Evolutionary conservation across 805 yeast genomes (phyloP).

Genomic region (Lachancea meyersii): DNA sequence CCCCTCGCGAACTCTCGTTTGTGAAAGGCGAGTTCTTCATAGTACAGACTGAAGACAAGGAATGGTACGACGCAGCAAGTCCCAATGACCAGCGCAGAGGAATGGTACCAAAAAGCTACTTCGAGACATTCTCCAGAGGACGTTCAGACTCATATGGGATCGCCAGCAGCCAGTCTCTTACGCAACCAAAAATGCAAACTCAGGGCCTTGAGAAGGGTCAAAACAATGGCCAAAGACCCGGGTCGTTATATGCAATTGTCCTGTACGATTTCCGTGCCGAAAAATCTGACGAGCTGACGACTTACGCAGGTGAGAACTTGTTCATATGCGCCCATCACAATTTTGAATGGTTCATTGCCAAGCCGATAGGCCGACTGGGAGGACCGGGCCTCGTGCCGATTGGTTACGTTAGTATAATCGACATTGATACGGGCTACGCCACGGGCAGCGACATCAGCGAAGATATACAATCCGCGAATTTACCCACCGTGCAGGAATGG

Average conservation of each 20-base stretch:
- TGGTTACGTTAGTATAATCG: slow-evolving; percentile 78
- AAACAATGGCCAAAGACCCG: slow-evolving; percentile 16
- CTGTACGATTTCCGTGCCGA: slow-evolving; percentile 79
- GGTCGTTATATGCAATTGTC: slow-evolving; percentile 74
- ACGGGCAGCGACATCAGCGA: slow-evolving; percentile 48
- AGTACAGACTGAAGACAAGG: slow-evolving; percentile 57
- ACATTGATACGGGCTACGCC: slow-evolving; percentile 58
- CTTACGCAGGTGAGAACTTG: slow-evolving; percentile 78
- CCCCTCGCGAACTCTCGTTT: slow-evolving; percentile 75
- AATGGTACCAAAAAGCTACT: slow-evolving; percentile 78
- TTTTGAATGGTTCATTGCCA: slow-evolving; percentile 96
- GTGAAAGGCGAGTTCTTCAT: slow-evolving; percentile 83
- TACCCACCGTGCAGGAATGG: slow-evolving; percentile 97
- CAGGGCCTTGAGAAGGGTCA: background rate
- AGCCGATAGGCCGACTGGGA: slow-evolving; percentile 89
- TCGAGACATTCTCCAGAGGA: slow-evolving; percentile 68
- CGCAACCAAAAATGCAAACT: slow-evolving; percentile 1
- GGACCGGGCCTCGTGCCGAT: slow-evolving; percentile 97
- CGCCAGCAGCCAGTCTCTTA: slow-evolving; percentile 8
- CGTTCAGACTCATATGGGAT: slow-evolving; percentile 12
- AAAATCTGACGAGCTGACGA: slow-evolving; percentile 74
- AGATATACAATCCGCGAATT: slow-evolving; percentile 57
- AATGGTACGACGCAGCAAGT: slow-evolving; percentile 85
- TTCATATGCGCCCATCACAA: slow-evolving; percentile 95
- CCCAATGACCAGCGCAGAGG: slow-evolving; percentile 76